Base-by-base conservation (phyloP, 2,329 filamentous ascomycete species). In the Colletotrichum falcatum region DNA sequence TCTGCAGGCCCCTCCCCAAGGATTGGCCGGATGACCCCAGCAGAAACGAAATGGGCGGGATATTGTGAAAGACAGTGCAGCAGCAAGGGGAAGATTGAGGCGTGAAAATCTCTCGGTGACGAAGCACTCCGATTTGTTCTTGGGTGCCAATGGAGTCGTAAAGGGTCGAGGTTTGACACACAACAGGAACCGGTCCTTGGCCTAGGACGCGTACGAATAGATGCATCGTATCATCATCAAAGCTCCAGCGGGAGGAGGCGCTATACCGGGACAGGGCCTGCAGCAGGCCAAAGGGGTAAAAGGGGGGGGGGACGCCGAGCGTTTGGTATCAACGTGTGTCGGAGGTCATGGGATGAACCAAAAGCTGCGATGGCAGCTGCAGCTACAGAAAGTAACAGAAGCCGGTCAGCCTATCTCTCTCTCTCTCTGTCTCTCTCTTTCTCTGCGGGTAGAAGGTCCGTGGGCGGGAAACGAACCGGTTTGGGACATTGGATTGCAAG, bases 251-350 rank as follows among this genome's bases (percentile, higher is more conserved):
- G 35, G 51, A 56, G 65, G 56, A 62, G 64, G 58, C 56, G 46
- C 37, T 67, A n/a, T n/a, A 65, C 67, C 54, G 51, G 67, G 64
- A 70, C 67, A 70, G 67, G 67, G 63, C 46, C 56, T 66, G 66
- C 66, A 66, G 63, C 63, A 66, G 11, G 23, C 49, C 56, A 62
- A 67, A 67, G 51, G 58, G 48, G 35, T 20, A 62, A 33, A 62
- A 35, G 35, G 51, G 46, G 35, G 20, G 42, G 39, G 16, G 35
- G 59, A 61, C 46, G 33, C 35, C 60, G 48, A 48, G 12, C 46
- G 60, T 42, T 53, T 51, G 60, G 59, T 61, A 30, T 51, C 23
- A 18, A 23, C 37, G 37, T 12, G 35, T n/a, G 37, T 55, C 33
- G 30, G 53, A 33, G 64, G 66, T 28, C 49, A 67, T 60, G 70